phyloP scores from a whole-genome alignment of 768 basidiomycete genomes.

The Rhodotorula graminis region DNA sequence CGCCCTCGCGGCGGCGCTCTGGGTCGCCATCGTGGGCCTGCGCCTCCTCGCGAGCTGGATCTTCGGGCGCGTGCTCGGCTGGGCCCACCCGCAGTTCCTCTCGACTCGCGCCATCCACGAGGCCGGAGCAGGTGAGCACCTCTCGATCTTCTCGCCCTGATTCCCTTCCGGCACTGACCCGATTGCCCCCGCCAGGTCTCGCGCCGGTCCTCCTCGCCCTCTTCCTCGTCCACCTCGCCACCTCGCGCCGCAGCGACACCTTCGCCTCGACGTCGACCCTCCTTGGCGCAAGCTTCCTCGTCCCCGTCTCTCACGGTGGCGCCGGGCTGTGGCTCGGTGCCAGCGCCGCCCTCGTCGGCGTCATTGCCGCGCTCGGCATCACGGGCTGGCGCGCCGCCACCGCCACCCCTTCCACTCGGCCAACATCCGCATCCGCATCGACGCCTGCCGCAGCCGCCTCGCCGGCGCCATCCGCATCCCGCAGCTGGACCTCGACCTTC shows the following conservation, averaged over 20 bases:
- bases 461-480: no score
- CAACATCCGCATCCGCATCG: no score
- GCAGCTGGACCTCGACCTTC: neutral
- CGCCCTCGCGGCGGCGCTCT: neutral
- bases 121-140: slow-evolving; percentile 15
- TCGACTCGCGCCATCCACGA: slow-evolving; percentile 26
- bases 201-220: slow-evolving; percentile 16
- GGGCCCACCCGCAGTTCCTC: slow-evolving; percentile 20
- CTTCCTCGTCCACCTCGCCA: neutral
- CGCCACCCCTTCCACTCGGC: neutral
- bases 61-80: slow-evolving; percentile 22
- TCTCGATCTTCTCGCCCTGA: no score
- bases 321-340: slow-evolving; percentile 8
- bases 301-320: slow-evolving; percentile 5
- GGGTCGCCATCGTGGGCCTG: slow-evolving; percentile 16
- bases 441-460: no score
- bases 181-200: neutral
- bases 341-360: neutral
- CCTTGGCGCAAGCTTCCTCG: slow-evolving; percentile 3
- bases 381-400: neutral
- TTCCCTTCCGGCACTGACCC: no score
- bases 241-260: neutral
- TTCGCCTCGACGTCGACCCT: neutral
- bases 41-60: slow-evolving; percentile 3
- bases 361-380: neutral